Base-by-base conservation (phyloP, 495 filamentous ascomycete species). In the Talaromyces wortmannii region DNA sequence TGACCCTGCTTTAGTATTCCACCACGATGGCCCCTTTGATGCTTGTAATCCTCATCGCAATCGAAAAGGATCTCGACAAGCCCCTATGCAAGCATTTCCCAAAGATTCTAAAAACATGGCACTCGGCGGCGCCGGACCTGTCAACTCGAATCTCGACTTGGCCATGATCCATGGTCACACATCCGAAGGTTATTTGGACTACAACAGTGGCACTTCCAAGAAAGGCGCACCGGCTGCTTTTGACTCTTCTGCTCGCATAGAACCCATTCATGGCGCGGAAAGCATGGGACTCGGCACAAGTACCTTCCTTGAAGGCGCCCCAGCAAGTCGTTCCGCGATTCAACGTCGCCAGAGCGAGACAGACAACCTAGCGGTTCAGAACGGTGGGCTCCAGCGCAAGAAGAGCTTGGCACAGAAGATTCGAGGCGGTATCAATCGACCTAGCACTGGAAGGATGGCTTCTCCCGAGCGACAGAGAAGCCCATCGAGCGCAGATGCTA, bases 11-110 rank as follows among this genome's bases (percentile, higher is more conserved):
- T 16, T 56, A 96, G 92, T 97, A 66, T 96, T 99, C 71, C 95
- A 99, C 57, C 95, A 99, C 66, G 95, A 99, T 66, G 95, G 95
- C 23, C 95, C 95, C 7, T 99, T 96, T 62, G 95, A 99, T 72
- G 95, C 95, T 13, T 94, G 91, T 70, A 97, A 97, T 61, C 92
- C 95, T 6, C 87, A 94, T 67, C 88, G 95, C 56, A 99, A 99
- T 67, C 84, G 89, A 48, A 89, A 88, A 62, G 89, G 87, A 50
- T 81, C 86, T 57, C 82, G 85, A 54, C 84, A 88, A 31, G 91
- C 94, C 11, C 95, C 95, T 3, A 96, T 99, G 89, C 86, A 97
- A 66, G 95, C 95, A 6, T 99, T 97, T 71, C 91, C 95, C 16
- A 85, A 88, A 57, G 89, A 85, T 59, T 96, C 90, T 8, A 78